A percentile compares a stretch with the other conserved stretches of the same genome.
phyloP scores from a whole-genome alignment of 495 filamentous ascomycete species.

The Neurospora africana region DNA sequence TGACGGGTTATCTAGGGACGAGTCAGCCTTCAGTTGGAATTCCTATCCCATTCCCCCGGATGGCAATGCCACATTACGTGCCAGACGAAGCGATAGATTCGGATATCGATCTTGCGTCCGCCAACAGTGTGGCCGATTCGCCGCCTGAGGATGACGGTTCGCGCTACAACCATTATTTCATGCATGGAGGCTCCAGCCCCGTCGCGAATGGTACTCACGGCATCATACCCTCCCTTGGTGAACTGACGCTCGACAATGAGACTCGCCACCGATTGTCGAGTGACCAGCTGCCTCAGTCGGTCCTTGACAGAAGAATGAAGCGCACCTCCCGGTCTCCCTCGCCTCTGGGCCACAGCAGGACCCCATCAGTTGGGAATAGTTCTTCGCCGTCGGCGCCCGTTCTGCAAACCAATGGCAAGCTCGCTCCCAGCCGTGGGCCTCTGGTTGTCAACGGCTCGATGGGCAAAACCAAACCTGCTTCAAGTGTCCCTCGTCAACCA shows the following conservation, averaged over 20 bases:
- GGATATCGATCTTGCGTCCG: constrained; percentile 24
- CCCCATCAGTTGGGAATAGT: constrained; percentile 31
- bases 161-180: constrained; percentile 30
- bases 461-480: constrained; percentile 15
- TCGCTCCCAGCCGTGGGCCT: constrained; percentile 24
- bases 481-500: constrained; percentile 9
- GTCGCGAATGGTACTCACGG: constrained; percentile 22
- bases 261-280: constrained; percentile 35
- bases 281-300: constrained; percentile 39
- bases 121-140: constrained; percentile 23
- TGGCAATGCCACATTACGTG: constrained; percentile 37
- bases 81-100: constrained; percentile 34
- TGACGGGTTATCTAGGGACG: constrained; percentile 11
- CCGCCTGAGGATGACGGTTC: constrained; percentile 30
- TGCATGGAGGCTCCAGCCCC: constrained; percentile 26
- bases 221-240: constrained; percentile 33
- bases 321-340: constrained; percentile 46
- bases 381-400: constrained; percentile 29
- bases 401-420: constrained; percentile 16
- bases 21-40: constrained; percentile 22
- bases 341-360: constrained; percentile 37
- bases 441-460: constrained; percentile 38
- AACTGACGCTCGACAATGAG: constrained; percentile 25
- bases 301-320: constrained; percentile 40
- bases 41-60: constrained; percentile 22